A percentile compares a stretch with the other conserved stretches of the same genome.
Evolutionary conservation across 805 yeast species (phyloP).

Genomic region (Starmerella bacillaris): DNA sequence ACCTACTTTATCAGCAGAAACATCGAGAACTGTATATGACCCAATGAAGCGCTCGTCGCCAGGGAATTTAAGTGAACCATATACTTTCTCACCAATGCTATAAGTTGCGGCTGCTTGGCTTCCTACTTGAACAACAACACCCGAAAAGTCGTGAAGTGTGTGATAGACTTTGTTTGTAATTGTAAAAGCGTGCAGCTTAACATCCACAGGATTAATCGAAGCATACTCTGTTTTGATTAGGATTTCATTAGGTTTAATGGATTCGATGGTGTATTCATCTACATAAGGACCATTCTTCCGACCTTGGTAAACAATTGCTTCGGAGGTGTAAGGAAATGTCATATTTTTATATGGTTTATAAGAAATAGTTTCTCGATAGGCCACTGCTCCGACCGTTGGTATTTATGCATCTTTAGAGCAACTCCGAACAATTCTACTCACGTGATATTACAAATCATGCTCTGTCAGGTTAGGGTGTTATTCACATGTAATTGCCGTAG

Average conservation of each 20-base stretch:
- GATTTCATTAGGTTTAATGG: slow-evolving; percentile 6
- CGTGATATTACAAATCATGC: no score
- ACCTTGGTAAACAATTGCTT: slow-evolving; percentile 7
- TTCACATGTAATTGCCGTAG: no score
- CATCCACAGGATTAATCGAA: slow-evolving; percentile 48
- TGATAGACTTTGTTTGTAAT: slow-evolving; percentile 26
- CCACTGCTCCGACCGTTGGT: no score
- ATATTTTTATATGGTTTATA: no score
- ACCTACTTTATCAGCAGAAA: slow-evolving; percentile 27
- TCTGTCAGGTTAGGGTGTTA: no score
- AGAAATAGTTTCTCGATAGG: no score
- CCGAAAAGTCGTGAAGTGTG: slow-evolving; percentile 53
- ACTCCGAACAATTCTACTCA: no score
- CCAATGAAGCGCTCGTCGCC: slow-evolving; percentile 7
- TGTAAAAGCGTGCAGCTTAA: slow-evolving; percentile 28
- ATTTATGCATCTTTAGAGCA: no score
- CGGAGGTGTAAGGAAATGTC: slow-evolving; percentile 1
- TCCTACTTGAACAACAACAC: slow-evolving; percentile 42
- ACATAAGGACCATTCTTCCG: slow-evolving; percentile 1
- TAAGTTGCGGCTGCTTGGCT: slow-evolving; percentile 24
- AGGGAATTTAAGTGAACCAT: slow-evolving; percentile 29
- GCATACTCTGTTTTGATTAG: slow-evolving; percentile 43
- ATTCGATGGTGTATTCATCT: slow-evolving; percentile 2
- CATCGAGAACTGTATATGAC: slow-evolving; percentile 17
- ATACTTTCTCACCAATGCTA: slow-evolving; percentile 45